These are phyloP conservation scores for Nakaseomyces delphensis DNA, from an alignment of 1,139 yeast genomes.

Conservation along the genomic window DNA sequence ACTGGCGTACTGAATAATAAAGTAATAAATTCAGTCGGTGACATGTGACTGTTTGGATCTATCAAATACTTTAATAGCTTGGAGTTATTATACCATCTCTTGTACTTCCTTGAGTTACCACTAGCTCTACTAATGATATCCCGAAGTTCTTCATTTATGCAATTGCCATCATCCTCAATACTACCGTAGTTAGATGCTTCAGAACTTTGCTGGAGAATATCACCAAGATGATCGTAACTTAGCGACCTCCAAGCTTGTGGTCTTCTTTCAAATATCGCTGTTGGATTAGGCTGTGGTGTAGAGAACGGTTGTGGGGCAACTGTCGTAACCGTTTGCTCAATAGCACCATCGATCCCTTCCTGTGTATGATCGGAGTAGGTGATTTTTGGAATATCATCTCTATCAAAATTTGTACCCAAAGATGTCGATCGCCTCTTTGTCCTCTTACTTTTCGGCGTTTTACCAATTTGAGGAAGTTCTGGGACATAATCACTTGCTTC, in stretches of 20 bases:
- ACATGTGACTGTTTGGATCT: constrained; percentile 9
- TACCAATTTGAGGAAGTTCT: not conserved
- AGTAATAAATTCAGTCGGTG: constrained; percentile 14
- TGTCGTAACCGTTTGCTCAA: not conserved
- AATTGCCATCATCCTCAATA: not conserved
- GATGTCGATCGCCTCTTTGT: constrained; percentile 2
- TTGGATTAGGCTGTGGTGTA: not conserved
- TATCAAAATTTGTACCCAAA: not conserved
- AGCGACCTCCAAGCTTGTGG: constrained; percentile 5
- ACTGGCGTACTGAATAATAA: constrained; percentile 18
- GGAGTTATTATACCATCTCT: constrained; percentile 5
- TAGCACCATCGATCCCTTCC: too few species aligned
- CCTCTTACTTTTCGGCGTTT: not conserved
- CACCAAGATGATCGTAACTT: constrained; percentile 5
- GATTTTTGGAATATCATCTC: constrained; percentile 1
- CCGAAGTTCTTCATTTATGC: not conserved
- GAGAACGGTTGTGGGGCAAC: not conserved
- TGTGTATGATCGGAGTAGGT: not conserved
- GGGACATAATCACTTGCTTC: not conserved
- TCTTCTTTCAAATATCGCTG: constrained; percentile 3
- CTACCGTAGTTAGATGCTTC: not conserved
- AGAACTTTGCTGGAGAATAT: not conserved
- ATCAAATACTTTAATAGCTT: constrained; percentile 9
- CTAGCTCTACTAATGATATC: constrained; percentile 4
- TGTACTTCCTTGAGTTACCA: constrained; percentile 1